Evolutionary conservation across 768 basidiomycete species (phyloP).

Genomic region (Polyporus arcularius): DNA sequence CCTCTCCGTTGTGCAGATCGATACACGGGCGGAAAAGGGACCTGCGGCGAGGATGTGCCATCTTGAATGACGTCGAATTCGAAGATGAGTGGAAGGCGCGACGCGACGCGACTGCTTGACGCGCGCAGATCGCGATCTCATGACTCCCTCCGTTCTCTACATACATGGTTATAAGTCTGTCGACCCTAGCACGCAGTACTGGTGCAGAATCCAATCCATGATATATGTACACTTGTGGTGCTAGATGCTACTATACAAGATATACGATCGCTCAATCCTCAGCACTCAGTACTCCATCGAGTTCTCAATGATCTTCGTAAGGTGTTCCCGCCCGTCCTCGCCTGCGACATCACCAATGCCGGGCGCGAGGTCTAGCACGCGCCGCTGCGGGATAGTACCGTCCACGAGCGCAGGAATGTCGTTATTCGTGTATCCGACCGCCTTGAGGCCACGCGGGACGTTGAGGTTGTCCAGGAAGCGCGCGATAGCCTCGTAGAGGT

Average conservation of each 20-base stretch:
- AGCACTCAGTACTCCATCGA: constrained; percentile 70
- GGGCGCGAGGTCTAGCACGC: constrained; percentile 92
- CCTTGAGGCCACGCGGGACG: constrained; percentile 84
- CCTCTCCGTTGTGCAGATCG: constrained; percentile 92
- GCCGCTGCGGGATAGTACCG: constrained; percentile 88
- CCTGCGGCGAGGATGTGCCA: constrained; percentile 10
- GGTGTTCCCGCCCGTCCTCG: constrained; percentile 80
- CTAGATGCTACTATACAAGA: constrained; percentile 5
- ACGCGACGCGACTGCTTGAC: not conserved
- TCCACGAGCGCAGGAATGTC: constrained; percentile 81
- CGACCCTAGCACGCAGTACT: no score
- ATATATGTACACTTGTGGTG: constrained; percentile 9
- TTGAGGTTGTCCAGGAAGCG: constrained; percentile 83
- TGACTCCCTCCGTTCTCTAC: not conserved
- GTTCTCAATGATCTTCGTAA: constrained; percentile 77
- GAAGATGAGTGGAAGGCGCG: not conserved
- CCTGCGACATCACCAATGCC: constrained; percentile 82
- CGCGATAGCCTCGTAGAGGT: constrained; percentile 85
- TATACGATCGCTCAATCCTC: not conserved
- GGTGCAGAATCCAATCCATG: not conserved
- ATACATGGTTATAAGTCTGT: no score
- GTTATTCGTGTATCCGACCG: constrained; percentile 68
- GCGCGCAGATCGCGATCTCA: not conserved
- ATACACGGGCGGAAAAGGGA: constrained; percentile 89
- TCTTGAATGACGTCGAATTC: not conserved